Percentiles rank a stretch among this genome's conserved stretches.
Evolutionary conservation across 2,329 filamentous ascomycete species (phyloP).

Genomic region (Microsporum ferrugineum): DNA sequence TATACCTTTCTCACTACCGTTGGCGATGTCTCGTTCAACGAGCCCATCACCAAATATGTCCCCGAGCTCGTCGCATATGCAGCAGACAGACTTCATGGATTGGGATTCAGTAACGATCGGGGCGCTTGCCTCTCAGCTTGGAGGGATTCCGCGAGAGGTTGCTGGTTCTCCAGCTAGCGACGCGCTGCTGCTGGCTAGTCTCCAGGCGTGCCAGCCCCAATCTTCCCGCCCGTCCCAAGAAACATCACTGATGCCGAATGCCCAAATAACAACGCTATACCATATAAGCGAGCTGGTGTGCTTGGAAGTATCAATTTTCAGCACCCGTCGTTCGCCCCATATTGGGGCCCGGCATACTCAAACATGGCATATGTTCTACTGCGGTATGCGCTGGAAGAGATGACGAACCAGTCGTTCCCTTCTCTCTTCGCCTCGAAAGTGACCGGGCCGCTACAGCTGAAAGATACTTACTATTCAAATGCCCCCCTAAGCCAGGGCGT

Average conservation of each 20-base stretch:
- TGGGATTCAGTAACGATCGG: conserved; percentile 11
- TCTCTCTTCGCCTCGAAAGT: conserved; percentile 13
- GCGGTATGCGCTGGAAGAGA: conserved; percentile 27
- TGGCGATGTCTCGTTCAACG: conserved; percentile 32
- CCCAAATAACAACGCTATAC: background rate
- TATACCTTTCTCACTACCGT: conserved; percentile 33
- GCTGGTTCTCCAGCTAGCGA: background rate
- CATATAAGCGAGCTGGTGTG: conserved; percentile 24
- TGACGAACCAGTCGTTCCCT: conserved; percentile 22
- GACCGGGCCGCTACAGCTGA: conserved; percentile 23
- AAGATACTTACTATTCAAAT: background rate
- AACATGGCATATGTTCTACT: conserved; percentile 32
- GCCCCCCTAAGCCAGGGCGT: background rate
- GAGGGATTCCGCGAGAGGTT: background rate
- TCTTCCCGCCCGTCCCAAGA: background rate
- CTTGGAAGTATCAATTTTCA: background rate
- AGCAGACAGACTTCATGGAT: background rate
- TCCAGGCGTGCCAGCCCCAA: background rate
- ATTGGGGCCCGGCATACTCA: conserved; percentile 26
- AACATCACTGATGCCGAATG: background rate
- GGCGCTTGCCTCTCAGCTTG: conserved; percentile 4
- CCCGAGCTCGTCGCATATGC: conserved; percentile 28
- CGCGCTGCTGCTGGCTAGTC: background rate
- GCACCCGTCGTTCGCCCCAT: background rate
- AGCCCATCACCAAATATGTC: conserved; percentile 34